Conservation (phyloP, 257 asterid species). For the Solanum neorickii region DNA sequence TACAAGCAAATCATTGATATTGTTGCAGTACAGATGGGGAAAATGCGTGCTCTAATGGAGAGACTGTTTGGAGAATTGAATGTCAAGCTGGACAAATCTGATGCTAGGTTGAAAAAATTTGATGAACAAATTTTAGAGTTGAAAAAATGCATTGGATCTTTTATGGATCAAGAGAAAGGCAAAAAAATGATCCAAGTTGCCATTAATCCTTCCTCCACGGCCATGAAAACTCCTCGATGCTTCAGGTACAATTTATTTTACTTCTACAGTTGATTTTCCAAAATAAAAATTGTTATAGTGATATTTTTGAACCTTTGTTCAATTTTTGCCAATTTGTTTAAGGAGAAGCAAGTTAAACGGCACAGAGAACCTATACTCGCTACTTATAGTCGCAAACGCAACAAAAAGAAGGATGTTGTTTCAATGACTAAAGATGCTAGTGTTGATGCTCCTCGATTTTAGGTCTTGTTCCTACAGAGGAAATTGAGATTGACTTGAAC, state of each 20-base stretch:
- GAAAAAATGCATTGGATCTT: neutral
- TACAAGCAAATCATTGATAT: neutral
- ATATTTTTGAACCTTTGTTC: neutral
- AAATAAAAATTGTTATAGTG: neutral
- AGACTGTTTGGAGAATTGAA: neutral
- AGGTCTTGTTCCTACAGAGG: too few relatives aligned
- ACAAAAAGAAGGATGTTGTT: neutral
- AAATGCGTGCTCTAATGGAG: neutral
- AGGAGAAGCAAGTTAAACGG: neutral
- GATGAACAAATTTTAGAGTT: neutral
- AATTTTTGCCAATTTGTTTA: neutral
- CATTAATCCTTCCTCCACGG: neutral
- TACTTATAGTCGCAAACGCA: neutral
- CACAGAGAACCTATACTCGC: neutral
- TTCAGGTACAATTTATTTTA: neutral
- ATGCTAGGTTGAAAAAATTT: neutral
- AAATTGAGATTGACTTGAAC: neutral
- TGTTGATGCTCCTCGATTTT: neutral
- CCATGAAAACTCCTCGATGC: neutral
- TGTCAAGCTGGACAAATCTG: neutral
- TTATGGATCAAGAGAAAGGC: neutral
- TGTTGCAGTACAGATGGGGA: neutral
- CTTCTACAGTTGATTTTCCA: neutral
- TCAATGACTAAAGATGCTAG: neutral
- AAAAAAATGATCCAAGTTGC: neutral